Evolutionary conservation across 257 asterid species (phyloP).

Genomic region (Solanum clarkiae): DNA sequence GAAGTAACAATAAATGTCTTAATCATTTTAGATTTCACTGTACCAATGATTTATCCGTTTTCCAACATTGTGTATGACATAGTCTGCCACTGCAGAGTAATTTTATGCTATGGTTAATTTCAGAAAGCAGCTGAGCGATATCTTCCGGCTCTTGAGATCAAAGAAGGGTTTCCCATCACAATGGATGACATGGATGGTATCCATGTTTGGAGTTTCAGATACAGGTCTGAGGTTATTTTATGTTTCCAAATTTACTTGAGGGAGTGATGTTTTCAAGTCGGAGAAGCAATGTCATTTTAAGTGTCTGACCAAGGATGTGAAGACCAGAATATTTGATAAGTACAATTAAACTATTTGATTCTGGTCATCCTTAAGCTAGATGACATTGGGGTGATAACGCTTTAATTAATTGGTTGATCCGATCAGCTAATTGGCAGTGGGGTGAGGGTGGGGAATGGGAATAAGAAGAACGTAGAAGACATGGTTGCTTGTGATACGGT

Average conservation of each 20-base stretch:
- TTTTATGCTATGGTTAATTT: neutral
- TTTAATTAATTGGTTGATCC: neutral
- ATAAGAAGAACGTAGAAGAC: neutral
- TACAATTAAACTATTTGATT: neutral
- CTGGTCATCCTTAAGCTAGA: neutral
- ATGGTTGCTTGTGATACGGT: neutral
- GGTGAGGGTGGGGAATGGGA: neutral
- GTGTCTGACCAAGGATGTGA: neutral
- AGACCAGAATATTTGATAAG: neutral
- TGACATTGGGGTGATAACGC: neutral
- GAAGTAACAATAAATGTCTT: neutral
- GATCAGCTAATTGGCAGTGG: neutral
- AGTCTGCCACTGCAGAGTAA: neutral
- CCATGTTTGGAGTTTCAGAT: conserved; percentile 33
- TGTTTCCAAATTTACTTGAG: neutral
- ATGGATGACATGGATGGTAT: conserved; percentile 42
- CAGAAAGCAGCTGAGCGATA: conserved; percentile 29
- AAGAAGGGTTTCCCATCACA: conserved; percentile 27
- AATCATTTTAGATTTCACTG: neutral
- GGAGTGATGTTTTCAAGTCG: neutral
- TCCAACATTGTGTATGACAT: neutral
- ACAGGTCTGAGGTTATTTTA: conserved; percentile 11
- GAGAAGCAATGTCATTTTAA: neutral
- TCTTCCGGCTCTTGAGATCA: conserved; percentile 25
- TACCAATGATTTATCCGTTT: neutral